Evolutionary conservation across 2,329 filamentous ascomycete genomes (phyloP).

Genomic region (Neonectria hederae): DNA sequence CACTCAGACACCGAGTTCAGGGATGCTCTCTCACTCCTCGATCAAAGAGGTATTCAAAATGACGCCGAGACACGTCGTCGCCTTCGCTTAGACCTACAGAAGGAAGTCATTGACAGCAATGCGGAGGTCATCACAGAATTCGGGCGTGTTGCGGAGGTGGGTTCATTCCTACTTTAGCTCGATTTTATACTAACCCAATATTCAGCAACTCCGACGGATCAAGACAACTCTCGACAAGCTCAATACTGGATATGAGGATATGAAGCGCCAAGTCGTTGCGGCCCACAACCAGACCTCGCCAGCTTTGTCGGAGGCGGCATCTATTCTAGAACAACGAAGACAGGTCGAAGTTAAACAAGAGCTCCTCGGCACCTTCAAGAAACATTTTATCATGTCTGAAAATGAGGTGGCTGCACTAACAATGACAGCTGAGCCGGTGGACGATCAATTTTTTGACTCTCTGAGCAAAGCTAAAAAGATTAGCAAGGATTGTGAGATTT

Average conservation of each 20-base stretch:
- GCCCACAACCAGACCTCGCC: constrained; percentile 79
- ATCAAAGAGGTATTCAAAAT: constrained; percentile 76
- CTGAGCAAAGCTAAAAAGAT: constrained; percentile 86
- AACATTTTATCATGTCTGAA: constrained; percentile 86
- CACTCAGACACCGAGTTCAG: constrained; percentile 93
- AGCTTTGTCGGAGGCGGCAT: constrained; percentile 79
- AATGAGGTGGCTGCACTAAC: constrained; percentile 81
- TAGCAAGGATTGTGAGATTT: constrained; percentile 84
- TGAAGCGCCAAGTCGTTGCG: constrained; percentile 79
- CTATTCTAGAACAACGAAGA: constrained; percentile 75
- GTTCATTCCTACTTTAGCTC: constrained; percentile 37
- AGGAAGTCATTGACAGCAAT: constrained; percentile 93
- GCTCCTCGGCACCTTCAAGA: constrained; percentile 78
- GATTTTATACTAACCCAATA: constrained; percentile 41
- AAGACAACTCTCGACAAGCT: constrained; percentile 80
- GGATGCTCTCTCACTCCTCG: constrained; percentile 82
- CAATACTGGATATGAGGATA: constrained; percentile 81
- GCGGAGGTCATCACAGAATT: constrained; percentile 89
- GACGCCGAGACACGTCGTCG: constrained; percentile 81
- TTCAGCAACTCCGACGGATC: constrained; percentile 85
- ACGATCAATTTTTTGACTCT: constrained; percentile 83
- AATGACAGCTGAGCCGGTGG: constrained; percentile 80
- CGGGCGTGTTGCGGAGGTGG: constrained; percentile 85
- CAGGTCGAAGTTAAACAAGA: constrained; percentile 83
- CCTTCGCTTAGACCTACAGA: constrained; percentile 84